Evolutionary conservation across 371 early-diverging fungal genomes (phyloP), one percentile per base, ranked within the genome.

Genomic region (Rhizomucor miehei): DNA sequence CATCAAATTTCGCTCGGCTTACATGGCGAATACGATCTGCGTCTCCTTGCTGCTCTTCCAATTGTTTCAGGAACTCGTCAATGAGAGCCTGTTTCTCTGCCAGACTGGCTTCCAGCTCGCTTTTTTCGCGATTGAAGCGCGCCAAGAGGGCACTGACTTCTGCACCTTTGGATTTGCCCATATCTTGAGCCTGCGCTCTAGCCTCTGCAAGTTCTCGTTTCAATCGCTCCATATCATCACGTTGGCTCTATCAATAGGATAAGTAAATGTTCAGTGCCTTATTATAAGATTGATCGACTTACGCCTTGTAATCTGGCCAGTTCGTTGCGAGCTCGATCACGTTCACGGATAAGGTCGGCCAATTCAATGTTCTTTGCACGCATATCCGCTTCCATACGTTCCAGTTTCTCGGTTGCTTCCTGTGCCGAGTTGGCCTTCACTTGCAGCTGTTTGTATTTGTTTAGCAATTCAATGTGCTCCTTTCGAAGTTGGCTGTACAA

Each of bases 401-500:
- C 89, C 73, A 89, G 60, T 63, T 87, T 86, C 37, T 83, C 81
- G 41, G 79, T 80, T 8, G 89, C 87, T 62, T 92, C 90, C 41
- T 81, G 78, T 1, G 89, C 92, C 55, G 83, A 80, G 66, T 85
- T 87, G 51, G 88, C 94, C 78, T 90, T 88, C 57, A 89, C 75
- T 58, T 90, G 90, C 6, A 85, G 82, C 38, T 84, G 68, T 60
- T 90, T 91, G 75, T 89, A 94, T 70, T 93, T 93, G 53, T 82
- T 84, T 60, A 97, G 71, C 36, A 97, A 73, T 36, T 94, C 97
- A 56, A 98, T 77, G 70, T 98, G 97, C 59, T 96, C 97, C 66
- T 95, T 94, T 51, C 98, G 87, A 44, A 98, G 77, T 65, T 95
- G 93, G 13, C 95, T 90, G 65, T 98, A 98, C 25, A 97, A 74